Evolutionary conservation across 495 filamentous ascomycete species (phyloP).

Genomic region (Chaetomidium leptoderma): DNA sequence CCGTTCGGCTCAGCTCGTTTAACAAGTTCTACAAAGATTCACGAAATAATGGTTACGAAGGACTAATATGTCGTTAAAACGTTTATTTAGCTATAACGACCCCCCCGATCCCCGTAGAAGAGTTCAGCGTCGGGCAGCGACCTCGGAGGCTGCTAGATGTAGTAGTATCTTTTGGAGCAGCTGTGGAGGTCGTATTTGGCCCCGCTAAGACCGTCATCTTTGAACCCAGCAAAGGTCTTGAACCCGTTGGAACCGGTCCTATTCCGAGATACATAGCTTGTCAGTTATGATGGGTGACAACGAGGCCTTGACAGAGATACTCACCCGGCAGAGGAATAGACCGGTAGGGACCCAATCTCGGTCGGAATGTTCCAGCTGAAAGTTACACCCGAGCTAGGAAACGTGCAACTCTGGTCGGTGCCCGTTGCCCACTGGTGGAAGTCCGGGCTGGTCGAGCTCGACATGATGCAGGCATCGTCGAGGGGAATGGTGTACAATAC

Average conservation of each 20-base stretch:
- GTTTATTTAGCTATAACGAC: too few species aligned
- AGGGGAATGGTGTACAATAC: neutral
- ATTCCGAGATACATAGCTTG: neutral
- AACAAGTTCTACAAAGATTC: too few species aligned
- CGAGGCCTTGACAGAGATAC: neutral
- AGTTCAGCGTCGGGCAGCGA: too few species aligned
- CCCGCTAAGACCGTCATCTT: neutral
- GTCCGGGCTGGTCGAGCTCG: neutral
- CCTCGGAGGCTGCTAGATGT: too few species aligned
- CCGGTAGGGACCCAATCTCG: neutral
- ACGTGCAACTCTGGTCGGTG: neutral
- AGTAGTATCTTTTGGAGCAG: conserved; percentile 1
- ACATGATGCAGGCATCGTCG: neutral
- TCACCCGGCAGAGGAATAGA: neutral
- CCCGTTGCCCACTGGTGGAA: neutral
- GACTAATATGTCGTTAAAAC: too few species aligned
- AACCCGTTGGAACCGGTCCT: neutral
- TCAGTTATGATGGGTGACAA: neutral
- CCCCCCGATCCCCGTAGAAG: too few species aligned
- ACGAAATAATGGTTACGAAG: too few species aligned
- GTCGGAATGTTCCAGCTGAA: conserved; percentile 1
- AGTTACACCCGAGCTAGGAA: neutral
- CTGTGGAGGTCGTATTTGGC: neutral
- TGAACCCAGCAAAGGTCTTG: neutral
- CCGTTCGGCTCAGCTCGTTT: neutral